Percentiles rank a stretch among this genome's conserved stretches.
Conservation (phyloP, 1,139 yeast species). For the Saccharomyces hybrid region DNA sequence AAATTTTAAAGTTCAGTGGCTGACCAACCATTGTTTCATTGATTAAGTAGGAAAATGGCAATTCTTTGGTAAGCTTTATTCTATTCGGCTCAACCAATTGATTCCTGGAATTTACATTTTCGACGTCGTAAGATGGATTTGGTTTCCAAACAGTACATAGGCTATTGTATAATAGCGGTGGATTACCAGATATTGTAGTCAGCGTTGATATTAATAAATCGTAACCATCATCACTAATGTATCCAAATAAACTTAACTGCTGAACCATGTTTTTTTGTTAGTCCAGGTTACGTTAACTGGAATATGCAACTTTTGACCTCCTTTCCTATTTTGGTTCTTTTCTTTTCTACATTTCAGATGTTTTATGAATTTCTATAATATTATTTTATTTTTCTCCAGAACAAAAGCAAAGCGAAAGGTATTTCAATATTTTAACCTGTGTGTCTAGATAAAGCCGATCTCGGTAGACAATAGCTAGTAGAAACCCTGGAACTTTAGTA, state of each 20-base stretch:
- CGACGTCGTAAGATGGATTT: constrained; percentile 24
- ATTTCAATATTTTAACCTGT: not conserved
- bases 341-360: not conserved
- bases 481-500: not conserved
- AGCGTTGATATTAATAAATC: constrained; percentile 32
- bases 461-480: not conserved
- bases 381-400: not conserved
- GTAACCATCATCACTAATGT: constrained; percentile 28
- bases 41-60: constrained; percentile 17
- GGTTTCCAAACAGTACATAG: constrained; percentile 32
- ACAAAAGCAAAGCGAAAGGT: not conserved
- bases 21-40: not conserved
- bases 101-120: constrained; percentile 24
- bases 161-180: constrained; percentile 28
- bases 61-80: constrained; percentile 20
- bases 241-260: constrained; percentile 33
- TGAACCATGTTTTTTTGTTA: constrained; percentile 33
- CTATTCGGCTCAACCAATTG: constrained; percentile 30
- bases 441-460: not conserved
- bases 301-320: not conserved
- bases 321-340: not conserved
- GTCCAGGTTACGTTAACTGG: not conserved
- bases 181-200: constrained; percentile 32
- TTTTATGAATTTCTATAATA: not conserved
- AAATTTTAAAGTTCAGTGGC: constrained; percentile 8